A percentile compares a stretch with the other conserved stretches of the same genome.
Evolutionary conservation across 1,139 yeast genomes (phyloP).

Genomic region (Sugiyamaella xylanicola): DNA sequence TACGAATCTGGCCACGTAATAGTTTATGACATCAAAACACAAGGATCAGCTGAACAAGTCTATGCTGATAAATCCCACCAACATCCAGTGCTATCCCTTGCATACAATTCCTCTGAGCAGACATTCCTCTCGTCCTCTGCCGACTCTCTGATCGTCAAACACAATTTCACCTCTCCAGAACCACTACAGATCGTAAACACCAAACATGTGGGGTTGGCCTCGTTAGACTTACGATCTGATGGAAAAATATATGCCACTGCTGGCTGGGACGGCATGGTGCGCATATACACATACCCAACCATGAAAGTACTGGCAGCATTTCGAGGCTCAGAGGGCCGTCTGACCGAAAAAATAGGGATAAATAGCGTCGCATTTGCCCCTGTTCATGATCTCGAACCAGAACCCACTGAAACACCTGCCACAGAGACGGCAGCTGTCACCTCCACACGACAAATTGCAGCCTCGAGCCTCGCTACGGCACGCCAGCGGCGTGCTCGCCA

Average conservation of each 20-base stretch:
- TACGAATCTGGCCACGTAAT: constrained; percentile 46
- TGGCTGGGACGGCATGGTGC: constrained; percentile 47
- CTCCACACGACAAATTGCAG: constrained; percentile 1
- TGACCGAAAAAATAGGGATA: constrained; percentile 29
- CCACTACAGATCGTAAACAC: constrained; percentile 26
- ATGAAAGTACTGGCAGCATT: constrained; percentile 39
- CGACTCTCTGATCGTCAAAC: constrained; percentile 39
- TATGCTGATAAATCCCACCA: constrained; percentile 34
- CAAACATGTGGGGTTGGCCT: constrained; percentile 39
- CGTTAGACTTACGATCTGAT: constrained; percentile 37
- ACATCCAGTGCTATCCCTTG: constrained; percentile 43
- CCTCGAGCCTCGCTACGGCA: constrained; percentile 13
- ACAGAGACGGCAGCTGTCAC: background rate
- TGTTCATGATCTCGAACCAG: background rate
- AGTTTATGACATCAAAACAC: constrained; percentile 28
- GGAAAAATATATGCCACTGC: constrained; percentile 40
- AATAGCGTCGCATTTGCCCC: constrained; percentile 35
- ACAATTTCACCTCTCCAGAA: constrained; percentile 14
- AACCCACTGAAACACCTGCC: background rate
- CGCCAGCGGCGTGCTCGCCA: constrained; percentile 12
- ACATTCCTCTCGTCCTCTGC: constrained; percentile 41
- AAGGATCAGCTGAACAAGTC: constrained; percentile 22
- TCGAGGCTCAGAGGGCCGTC: constrained; percentile 33
- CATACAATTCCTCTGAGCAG: constrained; percentile 24
- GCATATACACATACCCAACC: constrained; percentile 35